Evolutionary conservation across 1,284 basidiomycete genomes (phyloP), one percentile per base, ranked within the genome.

Genomic region (Microstroma glucosiphilum): DNA sequence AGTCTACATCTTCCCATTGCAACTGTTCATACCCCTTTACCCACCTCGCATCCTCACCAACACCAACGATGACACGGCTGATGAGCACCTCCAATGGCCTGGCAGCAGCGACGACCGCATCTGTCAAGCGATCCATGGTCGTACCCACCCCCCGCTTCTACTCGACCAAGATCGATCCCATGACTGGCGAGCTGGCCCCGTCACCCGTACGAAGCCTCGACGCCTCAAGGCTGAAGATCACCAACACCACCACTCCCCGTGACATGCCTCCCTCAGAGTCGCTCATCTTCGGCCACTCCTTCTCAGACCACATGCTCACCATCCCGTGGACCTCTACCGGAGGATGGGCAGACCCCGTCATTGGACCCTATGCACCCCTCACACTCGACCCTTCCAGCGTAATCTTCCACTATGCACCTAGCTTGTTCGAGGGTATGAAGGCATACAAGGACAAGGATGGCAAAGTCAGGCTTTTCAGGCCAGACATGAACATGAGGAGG

Each of bases 401-500:
- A 65, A 91, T 96, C 40, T 84, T 98, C 68, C 94, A 98, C 81
- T 98, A 98, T 81, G 93, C 92, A 0, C 83, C 87, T 1, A 89
- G 85, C 65, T 82, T 90, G 3, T 98, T 98, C 75, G 94, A 98
- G 79, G 94, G 94, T 25, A 86, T 96, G 85, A 99, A 99, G 68
- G 94, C 93, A 0, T 98, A 97, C 82, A 84, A 88, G 61, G 87
- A 89, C 69, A 82, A 86, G 58, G 83, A 87, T 56, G 92, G 90
- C 23, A 86, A 85, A 58, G 85, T 96, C 17, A 87, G 90, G 13
- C 82, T 98, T 65, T 99, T 98, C 85, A 84, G 96, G 58, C 96
- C 96, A 0, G 92, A 98, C 79, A 94, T 93, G 75, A 98, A 98
- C 83, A 97, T 98, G 93, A 83, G 83, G 37, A 85, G 91, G 23